Conservation (phyloP, 495 filamentous ascomycete species). For the Parmelia sp. region DNA sequence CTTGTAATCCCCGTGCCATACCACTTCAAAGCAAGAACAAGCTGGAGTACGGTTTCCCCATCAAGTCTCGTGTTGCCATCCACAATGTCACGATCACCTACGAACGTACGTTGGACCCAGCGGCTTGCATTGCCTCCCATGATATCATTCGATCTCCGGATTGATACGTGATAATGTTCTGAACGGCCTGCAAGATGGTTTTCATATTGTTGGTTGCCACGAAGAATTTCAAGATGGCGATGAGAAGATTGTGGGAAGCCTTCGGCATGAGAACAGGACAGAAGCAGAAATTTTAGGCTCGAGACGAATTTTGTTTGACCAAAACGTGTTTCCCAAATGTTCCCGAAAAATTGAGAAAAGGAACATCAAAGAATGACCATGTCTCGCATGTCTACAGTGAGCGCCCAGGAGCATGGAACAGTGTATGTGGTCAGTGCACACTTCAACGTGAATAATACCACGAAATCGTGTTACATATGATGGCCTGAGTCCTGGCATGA, state of each 20-base stretch:
- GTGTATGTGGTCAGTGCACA: background rate
- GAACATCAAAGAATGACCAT: background rate
- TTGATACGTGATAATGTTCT: background rate
- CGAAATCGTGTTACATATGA: background rate
- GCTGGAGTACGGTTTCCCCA: background rate
- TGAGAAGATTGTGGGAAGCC: background rate
- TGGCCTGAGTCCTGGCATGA: background rate
- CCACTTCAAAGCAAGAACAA: background rate
- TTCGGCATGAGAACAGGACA: background rate
- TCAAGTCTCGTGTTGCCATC: conserved; percentile 4
- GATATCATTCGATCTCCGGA: background rate
- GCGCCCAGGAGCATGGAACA: too few relatives aligned
- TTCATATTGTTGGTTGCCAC: background rate
- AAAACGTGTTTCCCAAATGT: background rate
- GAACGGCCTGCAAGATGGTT: background rate
- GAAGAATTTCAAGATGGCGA: background rate
- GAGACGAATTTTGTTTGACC: background rate
- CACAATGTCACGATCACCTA: background rate
- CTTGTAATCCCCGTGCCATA: background rate
- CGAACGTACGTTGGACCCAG: background rate
- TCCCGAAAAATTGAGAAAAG: background rate
- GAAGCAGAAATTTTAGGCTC: background rate
- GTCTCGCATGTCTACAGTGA: too few relatives aligned
- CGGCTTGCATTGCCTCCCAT: conserved; percentile 1
- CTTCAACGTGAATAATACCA: background rate